Evolutionary conservation across 2,329 filamentous ascomycete genomes (phyloP).

Genomic region (Curvularia sp.): DNA sequence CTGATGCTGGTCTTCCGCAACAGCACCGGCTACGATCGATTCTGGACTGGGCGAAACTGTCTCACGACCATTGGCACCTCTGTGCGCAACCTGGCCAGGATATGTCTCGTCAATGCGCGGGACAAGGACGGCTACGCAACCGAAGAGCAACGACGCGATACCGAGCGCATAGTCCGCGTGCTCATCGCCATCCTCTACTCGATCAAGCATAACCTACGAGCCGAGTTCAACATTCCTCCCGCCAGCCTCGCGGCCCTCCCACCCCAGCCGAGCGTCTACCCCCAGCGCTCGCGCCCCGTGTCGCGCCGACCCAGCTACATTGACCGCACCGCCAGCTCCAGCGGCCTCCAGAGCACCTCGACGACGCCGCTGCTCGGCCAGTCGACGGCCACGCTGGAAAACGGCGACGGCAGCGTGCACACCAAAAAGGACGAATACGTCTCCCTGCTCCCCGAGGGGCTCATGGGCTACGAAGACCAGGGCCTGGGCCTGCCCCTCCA

Average conservation of each 20-base stretch:
- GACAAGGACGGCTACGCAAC: constrained; percentile 31
- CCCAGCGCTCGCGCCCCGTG: constrained; percentile 27
- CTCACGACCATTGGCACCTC: constrained; percentile 65
- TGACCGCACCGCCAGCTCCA: constrained; percentile 23
- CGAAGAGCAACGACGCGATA: constrained; percentile 59
- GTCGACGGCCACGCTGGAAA: constrained; percentile 29
- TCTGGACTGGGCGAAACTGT: constrained; percentile 67
- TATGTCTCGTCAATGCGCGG: constrained; percentile 60
- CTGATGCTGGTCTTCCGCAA: constrained; percentile 73
- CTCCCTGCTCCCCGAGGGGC: constrained; percentile 58
- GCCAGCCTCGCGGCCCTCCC: constrained; percentile 36
- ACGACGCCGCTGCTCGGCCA: constrained; percentile 31
- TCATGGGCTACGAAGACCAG: constrained; percentile 63
- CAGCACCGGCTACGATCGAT: constrained; percentile 68
- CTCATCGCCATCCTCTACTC: constrained; percentile 69
- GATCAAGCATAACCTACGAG: constrained; percentile 69
- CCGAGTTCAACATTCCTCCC: constrained; percentile 62
- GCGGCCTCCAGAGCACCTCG: constrained; percentile 13
- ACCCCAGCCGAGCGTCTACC: constrained; percentile 23
- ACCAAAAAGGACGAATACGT: constrained; percentile 58
- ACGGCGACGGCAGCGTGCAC: constrained; percentile 41
- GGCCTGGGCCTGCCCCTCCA: constrained; percentile 68
- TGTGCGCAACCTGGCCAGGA: constrained; percentile 66
- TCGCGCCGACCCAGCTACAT: constrained; percentile 40
- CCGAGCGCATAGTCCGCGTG: constrained; percentile 66